Conservation (phyloP, 768 basidiomycete species). For the Mycena chlorophos region DNA sequence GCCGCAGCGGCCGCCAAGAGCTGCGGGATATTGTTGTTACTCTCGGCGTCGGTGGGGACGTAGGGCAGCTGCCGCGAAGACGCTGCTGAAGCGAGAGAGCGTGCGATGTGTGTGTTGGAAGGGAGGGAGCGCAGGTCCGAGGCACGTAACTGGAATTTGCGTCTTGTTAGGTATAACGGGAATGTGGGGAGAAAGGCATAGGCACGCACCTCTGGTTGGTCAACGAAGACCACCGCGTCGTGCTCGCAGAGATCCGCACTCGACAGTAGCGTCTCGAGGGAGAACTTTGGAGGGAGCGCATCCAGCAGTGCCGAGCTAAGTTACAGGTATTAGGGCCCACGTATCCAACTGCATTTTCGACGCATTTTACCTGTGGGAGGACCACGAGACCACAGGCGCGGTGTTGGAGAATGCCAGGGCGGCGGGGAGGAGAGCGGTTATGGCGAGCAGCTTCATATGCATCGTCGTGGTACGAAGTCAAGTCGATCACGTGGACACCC, state of each 20-base stretch:
- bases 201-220: constrained; percentile 59
- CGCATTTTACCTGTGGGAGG: constrained; percentile 65
- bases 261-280: constrained; percentile 45
- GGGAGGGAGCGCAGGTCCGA: constrained; percentile 70
- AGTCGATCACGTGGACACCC: constrained; percentile 12
- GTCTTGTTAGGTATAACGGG: constrained; percentile 6
- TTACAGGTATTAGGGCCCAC: background rate
- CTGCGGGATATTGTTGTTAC: constrained; percentile 29
- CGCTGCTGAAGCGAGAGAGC: constrained; percentile 47
- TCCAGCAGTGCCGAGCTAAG: constrained; percentile 52
- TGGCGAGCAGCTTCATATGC: constrained; percentile 42
- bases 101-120: constrained; percentile 50
- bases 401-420: constrained; percentile 63
- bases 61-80: constrained; percentile 67
- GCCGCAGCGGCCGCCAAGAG: constrained; percentile 46
- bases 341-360: background rate
- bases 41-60: constrained; percentile 35
- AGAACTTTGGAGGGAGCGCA: constrained; percentile 35
- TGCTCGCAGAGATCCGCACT: constrained; percentile 56
- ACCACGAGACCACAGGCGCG: constrained; percentile 69
- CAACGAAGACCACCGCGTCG: constrained; percentile 65
- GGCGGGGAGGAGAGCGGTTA: constrained; percentile 47
- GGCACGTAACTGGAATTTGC: constrained; percentile 67
- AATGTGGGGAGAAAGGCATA: background rate
- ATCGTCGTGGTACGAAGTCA: constrained; percentile 33